Percentiles rank a stretch among this genome's conserved stretches.
These are phyloP conservation scores for Phytophthora europaea DNA, from an alignment of 352 stramenopile genomes.

Conservation along the genomic window DNA sequence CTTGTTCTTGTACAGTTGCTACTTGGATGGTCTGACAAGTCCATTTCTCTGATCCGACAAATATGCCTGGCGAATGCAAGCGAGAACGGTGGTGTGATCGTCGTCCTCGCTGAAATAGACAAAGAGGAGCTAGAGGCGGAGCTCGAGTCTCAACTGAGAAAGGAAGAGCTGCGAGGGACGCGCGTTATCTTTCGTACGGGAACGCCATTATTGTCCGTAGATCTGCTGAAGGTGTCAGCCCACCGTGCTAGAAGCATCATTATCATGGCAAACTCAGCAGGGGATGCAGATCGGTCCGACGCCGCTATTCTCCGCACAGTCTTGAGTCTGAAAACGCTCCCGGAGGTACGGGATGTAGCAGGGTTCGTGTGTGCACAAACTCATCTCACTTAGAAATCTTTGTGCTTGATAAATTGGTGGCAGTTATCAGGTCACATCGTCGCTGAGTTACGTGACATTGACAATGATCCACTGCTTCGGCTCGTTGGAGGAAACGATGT, in stretches of 20 bases:
- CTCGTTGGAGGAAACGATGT: slow-evolving; percentile 84
- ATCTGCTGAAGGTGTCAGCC: slow-evolving; percentile 85
- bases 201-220: slow-evolving; percentile 81
- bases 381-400: background rate
- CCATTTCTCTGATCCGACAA: slow-evolving; percentile 86
- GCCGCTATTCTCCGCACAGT: slow-evolving; percentile 81
- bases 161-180: slow-evolving; percentile 73
- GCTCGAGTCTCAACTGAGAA: slow-evolving; percentile 65
- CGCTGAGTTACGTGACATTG: slow-evolving; percentile 88
- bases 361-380: background rate
- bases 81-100: slow-evolving; percentile 83
- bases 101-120: slow-evolving; percentile 78
- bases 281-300: slow-evolving; percentile 87
- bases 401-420: background rate
- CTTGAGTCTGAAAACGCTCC: slow-evolving; percentile 82
- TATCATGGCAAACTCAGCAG: slow-evolving; percentile 77
- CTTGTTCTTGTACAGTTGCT: slow-evolving; percentile 56
- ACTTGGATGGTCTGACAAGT: slow-evolving; percentile 91
- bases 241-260: slow-evolving; percentile 84
- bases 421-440: slow-evolving; percentile 85
- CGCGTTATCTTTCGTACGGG: slow-evolving; percentile 86
- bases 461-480: slow-evolving; percentile 85
- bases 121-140: slow-evolving; percentile 86
- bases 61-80: slow-evolving; percentile 90
- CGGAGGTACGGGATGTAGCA: slow-evolving; percentile 41